Conservation (phyloP, 495 filamentous ascomycete genomes). For the Hypoxylon trugodes region DNA sequence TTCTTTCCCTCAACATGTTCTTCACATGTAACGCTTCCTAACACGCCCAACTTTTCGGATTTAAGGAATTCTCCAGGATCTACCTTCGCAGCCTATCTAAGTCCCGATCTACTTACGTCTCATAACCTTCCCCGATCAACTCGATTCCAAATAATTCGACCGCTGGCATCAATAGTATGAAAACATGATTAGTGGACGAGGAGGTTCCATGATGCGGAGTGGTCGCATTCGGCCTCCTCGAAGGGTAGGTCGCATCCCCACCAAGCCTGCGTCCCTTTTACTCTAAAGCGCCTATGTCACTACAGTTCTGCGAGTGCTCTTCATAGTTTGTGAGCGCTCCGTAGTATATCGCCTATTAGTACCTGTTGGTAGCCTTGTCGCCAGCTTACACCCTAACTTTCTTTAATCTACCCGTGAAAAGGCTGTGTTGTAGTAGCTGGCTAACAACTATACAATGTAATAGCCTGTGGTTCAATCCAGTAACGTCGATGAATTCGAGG, state of each 20-base stretch:
- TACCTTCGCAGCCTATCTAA: too few species aligned
- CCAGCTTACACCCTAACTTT: too few species aligned
- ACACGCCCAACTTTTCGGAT: not conserved
- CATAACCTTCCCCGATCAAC: too few species aligned
- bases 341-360: too few species aligned
- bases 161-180: slow-evolving; percentile 1
- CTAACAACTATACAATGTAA: not conserved
- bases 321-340: slow-evolving; percentile 10
- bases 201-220: slow-evolving; percentile 57
- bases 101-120: too few species aligned
- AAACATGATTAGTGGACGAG: slow-evolving; percentile 68
- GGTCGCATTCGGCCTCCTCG: slow-evolving; percentile 77
- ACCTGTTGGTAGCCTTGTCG: too few species aligned
- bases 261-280: slow-evolving; percentile 3
- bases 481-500: slow-evolving; percentile 71
- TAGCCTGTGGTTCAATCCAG: slow-evolving; percentile 25
- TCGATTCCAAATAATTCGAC: too few species aligned
- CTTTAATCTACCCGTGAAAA: too few species aligned
- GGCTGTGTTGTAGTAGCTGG: not conserved
- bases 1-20: slow-evolving; percentile 3
- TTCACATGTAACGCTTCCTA: not conserved
- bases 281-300: slow-evolving; percentile 34
- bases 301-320: slow-evolving; percentile 5
- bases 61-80: not conserved
- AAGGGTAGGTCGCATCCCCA: slow-evolving; percentile 63